phyloP scores from a whole-genome alignment of 306 rosid species.

The Corylus heterophylla region DNA sequence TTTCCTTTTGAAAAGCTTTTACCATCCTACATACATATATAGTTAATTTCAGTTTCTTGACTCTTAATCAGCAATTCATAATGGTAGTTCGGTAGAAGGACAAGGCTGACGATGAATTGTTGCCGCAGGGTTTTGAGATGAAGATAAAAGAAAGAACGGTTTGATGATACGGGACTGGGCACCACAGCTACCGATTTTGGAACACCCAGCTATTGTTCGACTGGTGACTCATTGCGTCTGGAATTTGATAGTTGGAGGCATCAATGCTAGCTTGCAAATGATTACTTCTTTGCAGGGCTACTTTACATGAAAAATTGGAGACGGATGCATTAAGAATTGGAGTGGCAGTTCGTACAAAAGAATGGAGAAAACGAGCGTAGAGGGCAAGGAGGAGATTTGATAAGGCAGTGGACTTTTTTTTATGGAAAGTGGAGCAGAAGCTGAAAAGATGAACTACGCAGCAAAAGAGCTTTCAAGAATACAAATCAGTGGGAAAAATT shows the following conservation, averaged over 20 bases:
- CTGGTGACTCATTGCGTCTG: background rate
- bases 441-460: background rate
- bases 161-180: background rate
- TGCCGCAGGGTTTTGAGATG: background rate
- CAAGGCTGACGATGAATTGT: background rate
- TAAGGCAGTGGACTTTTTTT: background rate
- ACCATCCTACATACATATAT: too few relatives aligned
- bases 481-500: background rate
- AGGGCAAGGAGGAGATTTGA: background rate
- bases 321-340: background rate
- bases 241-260: background rate
- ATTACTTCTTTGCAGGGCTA: background rate
- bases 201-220: background rate
- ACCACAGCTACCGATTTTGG: background rate
- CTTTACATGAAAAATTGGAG: background rate
- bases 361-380: background rate
- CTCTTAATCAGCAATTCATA: constrained; percentile 5
- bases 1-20: too few relatives aligned
- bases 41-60: constrained; percentile 4
- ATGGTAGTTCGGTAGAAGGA: background rate
- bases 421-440: background rate
- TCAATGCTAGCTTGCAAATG: background rate
- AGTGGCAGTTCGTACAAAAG: background rate
- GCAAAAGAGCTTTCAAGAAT: background rate
- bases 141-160: background rate